phyloP scores from a whole-genome alignment of 1,284 basidiomycete species.

The Omphalotus olearius region DNA sequence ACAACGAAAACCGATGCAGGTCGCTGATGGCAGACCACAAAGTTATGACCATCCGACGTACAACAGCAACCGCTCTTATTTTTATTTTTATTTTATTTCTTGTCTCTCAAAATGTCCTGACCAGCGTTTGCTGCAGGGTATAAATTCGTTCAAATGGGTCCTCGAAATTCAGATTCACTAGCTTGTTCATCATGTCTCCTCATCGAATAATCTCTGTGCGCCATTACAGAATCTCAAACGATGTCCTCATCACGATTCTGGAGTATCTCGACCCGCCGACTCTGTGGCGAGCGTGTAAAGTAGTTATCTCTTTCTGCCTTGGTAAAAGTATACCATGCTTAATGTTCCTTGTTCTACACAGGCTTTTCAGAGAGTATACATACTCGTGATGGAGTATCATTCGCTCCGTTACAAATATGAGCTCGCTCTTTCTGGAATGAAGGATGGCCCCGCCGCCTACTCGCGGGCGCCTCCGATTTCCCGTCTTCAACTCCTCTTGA shows the following conservation, averaged over 20 bases:
- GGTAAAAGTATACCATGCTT: no score
- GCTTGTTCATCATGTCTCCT: constrained; percentile 30
- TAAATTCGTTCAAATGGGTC: constrained; percentile 32
- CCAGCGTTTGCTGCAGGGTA: constrained; percentile 28
- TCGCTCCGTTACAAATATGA: constrained; percentile 52
- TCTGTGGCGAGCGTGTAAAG: constrained; percentile 48
- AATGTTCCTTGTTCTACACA: constrained; percentile 18
- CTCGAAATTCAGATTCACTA: constrained; percentile 1
- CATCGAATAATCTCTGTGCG: constrained; percentile 34
- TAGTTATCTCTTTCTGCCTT: constrained; percentile 17
- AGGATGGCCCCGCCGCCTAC: constrained; percentile 42
- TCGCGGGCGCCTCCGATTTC: constrained; percentile 31
- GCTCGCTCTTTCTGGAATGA: constrained; percentile 49
- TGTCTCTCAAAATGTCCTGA: constrained; percentile 20
- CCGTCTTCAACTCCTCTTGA: constrained; percentile 44
- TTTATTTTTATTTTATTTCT: constrained; percentile 34
- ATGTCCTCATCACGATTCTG: constrained; percentile 49
- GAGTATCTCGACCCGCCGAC: constrained; percentile 49
- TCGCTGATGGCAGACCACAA: constrained; percentile 28
- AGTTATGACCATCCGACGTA: constrained; percentile 33
- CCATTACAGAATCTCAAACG: constrained; percentile 48
- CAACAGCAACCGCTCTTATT: constrained; percentile 33
- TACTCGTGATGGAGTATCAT: constrained; percentile 40
- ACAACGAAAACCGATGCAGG: constrained; percentile 31
- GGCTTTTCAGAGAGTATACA: constrained; percentile 43